phyloP scores from a whole-genome alignment of 495 filamentous ascomycete genomes.

The Filosporella fistucella region DNA sequence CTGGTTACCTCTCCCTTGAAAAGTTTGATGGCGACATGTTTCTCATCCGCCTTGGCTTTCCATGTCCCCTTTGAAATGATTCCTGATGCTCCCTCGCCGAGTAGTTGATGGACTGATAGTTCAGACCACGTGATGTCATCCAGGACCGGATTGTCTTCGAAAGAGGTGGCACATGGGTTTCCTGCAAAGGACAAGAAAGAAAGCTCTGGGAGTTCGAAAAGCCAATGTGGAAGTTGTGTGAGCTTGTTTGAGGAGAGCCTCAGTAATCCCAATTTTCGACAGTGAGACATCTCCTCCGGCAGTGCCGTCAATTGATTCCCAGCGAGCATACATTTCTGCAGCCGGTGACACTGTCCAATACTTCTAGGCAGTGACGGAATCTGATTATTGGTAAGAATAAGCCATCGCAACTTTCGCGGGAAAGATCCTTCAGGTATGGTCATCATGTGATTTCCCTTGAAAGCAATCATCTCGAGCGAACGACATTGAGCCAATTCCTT shows the following conservation, averaged over 20 bases:
- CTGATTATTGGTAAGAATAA: slow-evolving; percentile 40
- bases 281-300: slow-evolving; percentile 34
- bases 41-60: slow-evolving; percentile 21
- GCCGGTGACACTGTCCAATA: slow-evolving; percentile 32
- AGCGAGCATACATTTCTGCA: slow-evolving; percentile 40
- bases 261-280: slow-evolving; percentile 35
- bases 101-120: slow-evolving; percentile 28
- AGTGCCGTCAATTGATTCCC: slow-evolving; percentile 32
- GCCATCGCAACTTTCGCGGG: slow-evolving; percentile 34
- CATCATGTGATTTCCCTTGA: slow-evolving; percentile 39
- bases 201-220: slow-evolving; percentile 37
- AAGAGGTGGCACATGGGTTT: slow-evolving; percentile 34
- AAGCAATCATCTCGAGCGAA: slow-evolving; percentile 39
- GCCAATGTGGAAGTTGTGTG: slow-evolving; percentile 30
- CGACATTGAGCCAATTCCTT: slow-evolving; percentile 33
- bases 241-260: slow-evolving; percentile 37
- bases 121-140: slow-evolving; percentile 33
- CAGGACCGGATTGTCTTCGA: slow-evolving; percentile 20
- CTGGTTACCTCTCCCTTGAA: slow-evolving; percentile 36
- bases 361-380: slow-evolving; percentile 31
- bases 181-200: slow-evolving; percentile 41
- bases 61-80: slow-evolving; percentile 33
- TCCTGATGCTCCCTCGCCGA: slow-evolving; percentile 33
- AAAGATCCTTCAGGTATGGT: slow-evolving; percentile 35
- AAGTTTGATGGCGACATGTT: slow-evolving; percentile 41